Conservation (phyloP, 2,329 filamentous ascomycete species). For the Lithohypha guttulata region DNA sequence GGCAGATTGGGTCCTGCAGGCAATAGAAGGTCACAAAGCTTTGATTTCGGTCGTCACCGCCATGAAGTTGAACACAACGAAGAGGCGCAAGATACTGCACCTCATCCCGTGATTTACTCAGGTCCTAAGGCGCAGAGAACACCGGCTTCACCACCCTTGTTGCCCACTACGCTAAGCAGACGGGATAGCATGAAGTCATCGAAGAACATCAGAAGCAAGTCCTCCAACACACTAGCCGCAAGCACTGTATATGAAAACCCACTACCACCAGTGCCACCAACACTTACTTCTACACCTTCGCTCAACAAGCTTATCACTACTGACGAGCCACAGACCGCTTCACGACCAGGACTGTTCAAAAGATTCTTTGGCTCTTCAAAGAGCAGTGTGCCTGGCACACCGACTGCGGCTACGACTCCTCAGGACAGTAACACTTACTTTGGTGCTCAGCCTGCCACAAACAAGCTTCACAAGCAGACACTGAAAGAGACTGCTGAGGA, state of each 20-base stretch:
- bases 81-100: conserved; percentile 72
- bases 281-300: conserved; percentile 7
- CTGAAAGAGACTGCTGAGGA: conserved; percentile 23
- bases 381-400: too few species aligned
- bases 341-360: conserved; percentile 76
- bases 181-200: conserved; percentile 36
- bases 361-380: conserved; percentile 76
- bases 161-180: conserved; percentile 25
- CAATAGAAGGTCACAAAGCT: conserved; percentile 35
- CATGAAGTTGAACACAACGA: conserved; percentile 23
- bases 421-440: conserved; percentile 15
- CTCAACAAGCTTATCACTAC: conserved; percentile 30
- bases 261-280: conserved; percentile 14
- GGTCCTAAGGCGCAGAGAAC: conserved; percentile 55
- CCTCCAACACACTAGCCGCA: conserved; percentile 32
- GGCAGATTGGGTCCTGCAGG: conserved; percentile 16
- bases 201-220: conserved; percentile 30
- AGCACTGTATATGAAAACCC: conserved; percentile 23
- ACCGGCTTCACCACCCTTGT: conserved; percentile 23
- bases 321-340: conserved; percentile 21
- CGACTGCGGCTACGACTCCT: too few species aligned
- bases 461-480: conserved; percentile 24
- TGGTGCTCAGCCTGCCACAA: conserved; percentile 16
- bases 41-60: conserved; percentile 32
- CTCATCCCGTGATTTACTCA: conserved; percentile 71